phyloP scores from a whole-genome alignment of 768 basidiomycete genomes.

The Lactifluus pinguis region DNA sequence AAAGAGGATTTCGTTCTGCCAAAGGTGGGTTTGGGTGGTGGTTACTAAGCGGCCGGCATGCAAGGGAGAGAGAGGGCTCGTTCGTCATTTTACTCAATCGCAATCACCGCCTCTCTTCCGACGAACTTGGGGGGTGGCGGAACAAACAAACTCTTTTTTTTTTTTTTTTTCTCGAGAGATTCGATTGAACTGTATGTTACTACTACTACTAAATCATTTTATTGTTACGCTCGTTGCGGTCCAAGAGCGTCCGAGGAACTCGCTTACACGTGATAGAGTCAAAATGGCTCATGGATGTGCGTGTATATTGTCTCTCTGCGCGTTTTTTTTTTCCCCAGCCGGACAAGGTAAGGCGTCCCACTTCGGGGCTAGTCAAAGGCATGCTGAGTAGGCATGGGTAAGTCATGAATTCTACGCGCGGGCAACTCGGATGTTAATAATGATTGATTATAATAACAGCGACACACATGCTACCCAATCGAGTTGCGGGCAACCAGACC shows the following conservation, averaged over 20 bases:
- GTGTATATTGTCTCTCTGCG: background rate
- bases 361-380: too few species aligned
- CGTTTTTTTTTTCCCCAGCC: too few species aligned
- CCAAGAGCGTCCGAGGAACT: background rate
- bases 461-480: background rate
- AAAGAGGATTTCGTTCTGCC: background rate
- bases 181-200: too few species aligned
- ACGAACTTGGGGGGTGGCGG: background rate
- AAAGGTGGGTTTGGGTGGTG: too few species aligned
- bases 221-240: background rate
- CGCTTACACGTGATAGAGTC: background rate
- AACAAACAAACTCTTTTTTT: too few species aligned
- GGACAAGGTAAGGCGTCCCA: too few species aligned
- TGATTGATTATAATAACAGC: background rate
- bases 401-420: background rate
- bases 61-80: background rate
- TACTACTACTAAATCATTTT: background rate
- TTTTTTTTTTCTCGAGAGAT: too few species aligned
- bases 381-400: too few species aligned
- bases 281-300: background rate
- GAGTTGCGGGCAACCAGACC: background rate
- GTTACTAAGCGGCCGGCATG: too few species aligned
- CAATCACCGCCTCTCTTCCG: constrained; percentile 10
- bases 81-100: constrained; percentile 11
- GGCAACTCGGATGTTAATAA: background rate